Percentiles rank a stretch among this genome's conserved stretches.
phyloP scores from a whole-genome alignment of 176 grass and related monocot genomes.

The Oryza glaberrima region DNA sequence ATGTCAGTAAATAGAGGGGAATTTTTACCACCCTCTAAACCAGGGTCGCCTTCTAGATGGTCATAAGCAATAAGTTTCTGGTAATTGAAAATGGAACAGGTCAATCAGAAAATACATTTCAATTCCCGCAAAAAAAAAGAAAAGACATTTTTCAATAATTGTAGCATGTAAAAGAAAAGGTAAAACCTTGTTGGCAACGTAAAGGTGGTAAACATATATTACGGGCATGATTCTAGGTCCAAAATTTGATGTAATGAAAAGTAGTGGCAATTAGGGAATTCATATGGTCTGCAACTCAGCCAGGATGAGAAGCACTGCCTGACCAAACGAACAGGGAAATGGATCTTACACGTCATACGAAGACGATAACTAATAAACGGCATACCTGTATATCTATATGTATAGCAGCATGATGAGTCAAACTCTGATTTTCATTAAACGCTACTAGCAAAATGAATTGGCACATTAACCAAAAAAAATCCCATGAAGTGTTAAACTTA shows the following conservation, averaged over 20 bases:
- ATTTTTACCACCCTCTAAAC: constrained; percentile 94
- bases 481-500: background rate
- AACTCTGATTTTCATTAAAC: constrained; percentile 25
- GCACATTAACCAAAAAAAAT: background rate
- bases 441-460: constrained; percentile 9
- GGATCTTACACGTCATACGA: background rate
- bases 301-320: constrained; percentile 18
- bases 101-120: constrained; percentile 38
- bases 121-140: too few relatives aligned
- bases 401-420: background rate
- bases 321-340: constrained; percentile 7
- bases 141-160: background rate
- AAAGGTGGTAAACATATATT: constrained; percentile 21
- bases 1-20: constrained; percentile 85
- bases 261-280: constrained; percentile 6
- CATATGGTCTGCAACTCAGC: constrained; percentile 20
- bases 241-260: background rate
- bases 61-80: constrained; percentile 99
- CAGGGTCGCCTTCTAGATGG: constrained; percentile 99
- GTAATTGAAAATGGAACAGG: constrained; percentile 50
- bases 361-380: background rate
- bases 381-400: constrained; percentile 3
- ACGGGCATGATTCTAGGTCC: constrained; percentile 3
- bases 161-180: constrained; percentile 19
- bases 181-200: constrained; percentile 29